These are phyloP conservation scores for Boletus coccyginus DNA, from an alignment of 768 basidiomycete genomes.

Conservation along the genomic window DNA sequence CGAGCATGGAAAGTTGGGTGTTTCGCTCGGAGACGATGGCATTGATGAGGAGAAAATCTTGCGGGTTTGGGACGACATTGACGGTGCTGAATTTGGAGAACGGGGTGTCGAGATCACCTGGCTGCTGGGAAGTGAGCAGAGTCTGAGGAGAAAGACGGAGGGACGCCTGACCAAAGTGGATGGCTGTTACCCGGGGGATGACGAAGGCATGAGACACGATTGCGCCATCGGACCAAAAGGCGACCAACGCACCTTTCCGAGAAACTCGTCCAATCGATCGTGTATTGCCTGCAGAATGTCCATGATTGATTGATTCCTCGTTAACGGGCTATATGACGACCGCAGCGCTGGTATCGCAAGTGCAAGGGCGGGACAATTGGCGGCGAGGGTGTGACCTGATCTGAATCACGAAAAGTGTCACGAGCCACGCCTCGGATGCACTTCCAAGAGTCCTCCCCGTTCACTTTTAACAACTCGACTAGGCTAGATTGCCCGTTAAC, in stretches of 20 bases:
- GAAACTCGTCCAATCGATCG: constrained; percentile 18
- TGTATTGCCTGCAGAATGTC: constrained; percentile 15
- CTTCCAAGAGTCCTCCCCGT: too few species aligned
- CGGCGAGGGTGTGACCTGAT: neutral
- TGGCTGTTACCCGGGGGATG: constrained; percentile 3
- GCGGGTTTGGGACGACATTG: constrained; percentile 10
- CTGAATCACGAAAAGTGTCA: constrained; percentile 5
- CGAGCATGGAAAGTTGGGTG: constrained; percentile 19
- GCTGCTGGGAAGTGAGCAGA: constrained; percentile 2
- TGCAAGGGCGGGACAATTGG: neutral
- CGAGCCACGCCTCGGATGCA: neutral
- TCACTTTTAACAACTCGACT: neutral
- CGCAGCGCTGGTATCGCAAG: constrained; percentile 2
- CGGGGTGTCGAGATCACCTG: constrained; percentile 17
- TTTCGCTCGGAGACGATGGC: constrained; percentile 19
- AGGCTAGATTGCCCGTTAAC: neutral
- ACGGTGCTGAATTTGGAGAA: constrained; percentile 8
- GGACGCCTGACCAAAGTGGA: constrained; percentile 19
- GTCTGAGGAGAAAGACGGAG: neutral
- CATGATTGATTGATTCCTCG: constrained; percentile 14
- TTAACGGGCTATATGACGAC: neutral
- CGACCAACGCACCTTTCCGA: constrained; percentile 18
- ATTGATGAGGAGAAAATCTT: constrained; percentile 18
- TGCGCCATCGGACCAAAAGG: constrained; percentile 27
- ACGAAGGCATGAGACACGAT: constrained; percentile 31